Conservation (phyloP, 495 filamentous ascomycete genomes). For the Entonaema liquescens region DNA sequence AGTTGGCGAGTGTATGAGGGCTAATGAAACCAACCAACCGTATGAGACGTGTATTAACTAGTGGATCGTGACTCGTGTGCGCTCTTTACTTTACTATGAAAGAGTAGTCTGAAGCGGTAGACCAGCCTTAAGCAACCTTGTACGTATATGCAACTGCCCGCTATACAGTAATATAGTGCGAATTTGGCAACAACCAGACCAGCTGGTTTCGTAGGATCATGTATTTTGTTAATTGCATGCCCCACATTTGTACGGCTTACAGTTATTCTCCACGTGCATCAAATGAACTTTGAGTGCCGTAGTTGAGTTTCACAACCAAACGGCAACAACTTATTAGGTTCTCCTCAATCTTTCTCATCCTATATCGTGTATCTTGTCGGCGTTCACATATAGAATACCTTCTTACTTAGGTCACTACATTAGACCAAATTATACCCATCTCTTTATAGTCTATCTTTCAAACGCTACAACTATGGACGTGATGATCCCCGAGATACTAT, state of each 20-base stretch:
- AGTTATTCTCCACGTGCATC: neutral
- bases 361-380: neutral
- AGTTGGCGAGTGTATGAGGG: neutral
- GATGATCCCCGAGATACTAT: conserved; percentile 29
- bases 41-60: too few relatives aligned
- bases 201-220: neutral
- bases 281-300: neutral
- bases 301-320: neutral
- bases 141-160: too few relatives aligned
- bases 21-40: neutral
- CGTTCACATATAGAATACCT: neutral
- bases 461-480: conserved; percentile 3
- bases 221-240: conserved; percentile 6
- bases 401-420: neutral
- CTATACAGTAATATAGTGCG: too few relatives aligned
- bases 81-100: too few relatives aligned
- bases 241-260: too few relatives aligned
- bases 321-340: too few relatives aligned
- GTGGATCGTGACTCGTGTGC: neutral
- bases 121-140: too few relatives aligned
- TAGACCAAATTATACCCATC: neutral
- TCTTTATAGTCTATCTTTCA: neutral
- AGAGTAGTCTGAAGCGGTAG: too few relatives aligned
- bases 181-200: too few relatives aligned
- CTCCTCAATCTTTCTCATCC: neutral